Conservation (phyloP, 2,329 filamentous ascomycete species). For the Paracorniculantispora psalliotae region DNA sequence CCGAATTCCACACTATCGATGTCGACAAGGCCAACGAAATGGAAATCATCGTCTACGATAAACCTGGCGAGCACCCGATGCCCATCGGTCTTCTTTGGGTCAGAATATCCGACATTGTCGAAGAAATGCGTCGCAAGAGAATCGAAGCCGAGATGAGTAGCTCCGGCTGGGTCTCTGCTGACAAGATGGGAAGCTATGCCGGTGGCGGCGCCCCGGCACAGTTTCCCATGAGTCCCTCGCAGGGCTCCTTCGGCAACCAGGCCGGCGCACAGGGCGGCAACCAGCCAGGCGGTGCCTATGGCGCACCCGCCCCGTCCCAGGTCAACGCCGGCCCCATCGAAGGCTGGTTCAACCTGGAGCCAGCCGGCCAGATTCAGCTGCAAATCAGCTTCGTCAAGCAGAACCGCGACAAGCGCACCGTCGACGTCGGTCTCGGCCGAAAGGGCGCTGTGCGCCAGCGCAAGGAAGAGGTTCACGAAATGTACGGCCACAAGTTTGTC, state of each 20-base stretch:
- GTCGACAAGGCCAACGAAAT: conserved; percentile 99
- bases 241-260: conserved; percentile 36
- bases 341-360: conserved; percentile 95
- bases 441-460: conserved; percentile 95
- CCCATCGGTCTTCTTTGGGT: conserved; percentile 97
- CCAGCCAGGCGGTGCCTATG: conserved; percentile 27
- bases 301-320: conserved; percentile 41
- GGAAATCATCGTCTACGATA: conserved; percentile 96
- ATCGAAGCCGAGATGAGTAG: conserved; percentile 94
- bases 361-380: conserved; percentile 85
- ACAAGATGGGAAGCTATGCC: conserved; percentile 71
- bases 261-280: conserved; percentile 19
- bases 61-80: conserved; percentile 81
- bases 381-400: conserved; percentile 91
- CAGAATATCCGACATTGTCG: conserved; percentile 91
- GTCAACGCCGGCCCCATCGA: conserved; percentile 65
- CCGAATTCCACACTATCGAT: conserved; percentile 84
- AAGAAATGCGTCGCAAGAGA: conserved; percentile 95
- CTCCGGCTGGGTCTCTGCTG: conserved; percentile 94
- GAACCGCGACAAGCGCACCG: conserved; percentile 72
- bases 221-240: conserved; percentile 53
- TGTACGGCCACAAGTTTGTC: conserved; percentile 98
- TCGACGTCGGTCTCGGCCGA: conserved; percentile 86
- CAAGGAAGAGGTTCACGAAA: conserved; percentile 97
- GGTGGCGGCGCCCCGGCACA: conserved; percentile 45